These are phyloP conservation scores for Boletellus dicymbophilus DNA, from an alignment of 1,284 basidiomycete genomes.

Conservation along the genomic window DNA sequence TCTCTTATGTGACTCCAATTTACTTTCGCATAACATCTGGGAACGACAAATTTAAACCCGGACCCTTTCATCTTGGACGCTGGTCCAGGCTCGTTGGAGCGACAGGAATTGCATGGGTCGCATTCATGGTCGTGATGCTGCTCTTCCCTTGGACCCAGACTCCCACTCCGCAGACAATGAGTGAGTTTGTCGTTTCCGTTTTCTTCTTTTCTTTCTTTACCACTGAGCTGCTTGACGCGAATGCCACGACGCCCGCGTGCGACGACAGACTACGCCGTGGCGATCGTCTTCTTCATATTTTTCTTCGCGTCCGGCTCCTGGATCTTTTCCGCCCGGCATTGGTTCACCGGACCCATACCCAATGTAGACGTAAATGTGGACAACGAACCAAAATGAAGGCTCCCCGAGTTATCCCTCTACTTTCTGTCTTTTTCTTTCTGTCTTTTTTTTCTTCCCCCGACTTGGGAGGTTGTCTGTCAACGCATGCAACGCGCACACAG, in stretches of 20 bases:
- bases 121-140: conserved; percentile 57
- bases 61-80: conserved; percentile 57
- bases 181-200: conserved; percentile 31
- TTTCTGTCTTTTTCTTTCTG: no score
- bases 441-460: no score
- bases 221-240: neutral
- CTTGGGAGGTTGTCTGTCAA: no score
- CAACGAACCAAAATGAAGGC: conserved; percentile 6
- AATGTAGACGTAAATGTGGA: conserved; percentile 11
- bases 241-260: no score
- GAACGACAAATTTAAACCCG: conserved; percentile 51
- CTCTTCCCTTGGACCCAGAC: conserved; percentile 52
- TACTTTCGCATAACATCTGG: conserved; percentile 66
- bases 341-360: conserved; percentile 62
- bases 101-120: conserved; percentile 59
- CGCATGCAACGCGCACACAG: no score
- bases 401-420: no score
- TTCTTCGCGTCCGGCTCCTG: conserved; percentile 59
- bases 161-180: conserved; percentile 50
- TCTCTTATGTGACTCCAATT: conserved; percentile 54
- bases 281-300: conserved; percentile 61
- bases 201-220: conserved; percentile 3
- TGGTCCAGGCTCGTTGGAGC: conserved; percentile 57
- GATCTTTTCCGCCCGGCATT: conserved; percentile 61
- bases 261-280: conserved; percentile 60